Conservation (phyloP, 1,139 yeast species). For the Blastobotrys buckinghamii region DNA sequence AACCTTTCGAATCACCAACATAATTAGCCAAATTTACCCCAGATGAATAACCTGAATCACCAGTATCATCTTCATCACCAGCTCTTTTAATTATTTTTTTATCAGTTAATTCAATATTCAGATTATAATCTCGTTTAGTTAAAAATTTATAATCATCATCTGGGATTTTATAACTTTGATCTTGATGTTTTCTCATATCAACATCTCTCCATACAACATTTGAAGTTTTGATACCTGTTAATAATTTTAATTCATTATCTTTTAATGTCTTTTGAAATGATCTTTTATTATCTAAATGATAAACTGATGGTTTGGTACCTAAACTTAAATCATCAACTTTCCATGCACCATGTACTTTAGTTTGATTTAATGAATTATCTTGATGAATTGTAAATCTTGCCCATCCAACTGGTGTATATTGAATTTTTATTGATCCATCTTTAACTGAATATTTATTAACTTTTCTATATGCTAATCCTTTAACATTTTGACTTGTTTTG, state of each 20-base stretch:
- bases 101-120: not conserved
- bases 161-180: not conserved
- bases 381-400: constrained; percentile 28
- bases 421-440: constrained; percentile 18
- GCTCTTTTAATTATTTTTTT: not conserved
- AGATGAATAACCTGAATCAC: constrained; percentile 28
- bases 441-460: constrained; percentile 18
- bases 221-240: constrained; percentile 13
- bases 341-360: constrained; percentile 29
- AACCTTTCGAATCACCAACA: constrained; percentile 33
- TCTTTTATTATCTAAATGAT: constrained; percentile 25
- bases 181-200: constrained; percentile 22
- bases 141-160: constrained; percentile 12
- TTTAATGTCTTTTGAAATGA: constrained; percentile 11
- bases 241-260: constrained; percentile 20
- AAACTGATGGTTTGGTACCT: constrained; percentile 30
- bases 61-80: constrained; percentile 24
- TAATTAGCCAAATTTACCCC: constrained; percentile 28
- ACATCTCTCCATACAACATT: constrained; percentile 33
- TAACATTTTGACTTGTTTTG: constrained; percentile 13
- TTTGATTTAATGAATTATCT: constrained; percentile 14
- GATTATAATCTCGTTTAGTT: constrained; percentile 1
- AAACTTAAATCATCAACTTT: constrained; percentile 32
- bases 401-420: constrained; percentile 31
- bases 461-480: constrained; percentile 30